phyloP scores from a whole-genome alignment of 208 protist species.

The Plasmodiophora brassicae region DNA sequence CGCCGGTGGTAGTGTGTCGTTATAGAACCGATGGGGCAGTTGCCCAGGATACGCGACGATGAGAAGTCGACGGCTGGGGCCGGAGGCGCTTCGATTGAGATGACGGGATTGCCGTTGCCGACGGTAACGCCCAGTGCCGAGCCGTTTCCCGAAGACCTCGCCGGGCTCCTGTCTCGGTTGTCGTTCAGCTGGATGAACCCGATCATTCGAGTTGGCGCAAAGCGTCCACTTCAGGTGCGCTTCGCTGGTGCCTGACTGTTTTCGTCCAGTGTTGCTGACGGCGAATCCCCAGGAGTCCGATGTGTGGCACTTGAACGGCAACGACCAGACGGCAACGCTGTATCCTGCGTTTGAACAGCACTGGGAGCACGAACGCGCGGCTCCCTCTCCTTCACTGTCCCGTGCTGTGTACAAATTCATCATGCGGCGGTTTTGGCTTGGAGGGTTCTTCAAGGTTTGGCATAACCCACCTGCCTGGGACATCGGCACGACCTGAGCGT shows the following conservation, averaged over 20 bases:
- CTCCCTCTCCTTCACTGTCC: neutral
- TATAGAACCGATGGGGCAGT: too few relatives aligned
- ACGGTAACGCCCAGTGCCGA: neutral
- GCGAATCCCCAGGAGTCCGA: neutral
- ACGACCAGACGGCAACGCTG: neutral
- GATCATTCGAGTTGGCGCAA: neutral
- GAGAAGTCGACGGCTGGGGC: too few relatives aligned
- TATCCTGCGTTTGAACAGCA: neutral
- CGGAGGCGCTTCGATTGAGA: too few relatives aligned
- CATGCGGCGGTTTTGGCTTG: neutral
- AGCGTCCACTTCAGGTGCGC: neutral
- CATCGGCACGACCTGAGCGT: too few relatives aligned
- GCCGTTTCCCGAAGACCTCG: neutral
- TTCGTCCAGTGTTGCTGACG: neutral
- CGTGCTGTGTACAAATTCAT: neutral
- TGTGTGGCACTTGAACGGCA: neutral
- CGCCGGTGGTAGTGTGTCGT: too few relatives aligned
- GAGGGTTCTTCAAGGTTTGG: neutral
- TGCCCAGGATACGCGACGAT: too few relatives aligned
- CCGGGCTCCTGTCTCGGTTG: neutral
- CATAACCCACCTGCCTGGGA: too few relatives aligned
- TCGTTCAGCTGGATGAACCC: neutral
- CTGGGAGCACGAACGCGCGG: neutral
- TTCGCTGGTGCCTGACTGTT: too few relatives aligned
- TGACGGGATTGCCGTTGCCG: neutral